A percentile compares a stretch with the other conserved stretches of the same genome.
Conservation (phyloP, 106 monocot genomes). For the Apostasia shenzhenica region DNA sequence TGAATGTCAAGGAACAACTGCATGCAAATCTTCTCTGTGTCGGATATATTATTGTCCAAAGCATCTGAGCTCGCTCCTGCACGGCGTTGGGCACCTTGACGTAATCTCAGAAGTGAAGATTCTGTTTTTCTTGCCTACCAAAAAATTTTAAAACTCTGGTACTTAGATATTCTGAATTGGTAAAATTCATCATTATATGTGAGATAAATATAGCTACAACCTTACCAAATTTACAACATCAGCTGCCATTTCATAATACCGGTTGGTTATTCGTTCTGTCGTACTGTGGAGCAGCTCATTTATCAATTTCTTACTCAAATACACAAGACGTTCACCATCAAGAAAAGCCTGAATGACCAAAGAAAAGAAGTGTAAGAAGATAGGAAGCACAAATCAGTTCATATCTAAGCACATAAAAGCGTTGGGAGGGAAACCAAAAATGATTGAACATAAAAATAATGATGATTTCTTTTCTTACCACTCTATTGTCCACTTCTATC, state of each 20-base stretch:
- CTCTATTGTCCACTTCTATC: no score
- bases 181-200: neutral
- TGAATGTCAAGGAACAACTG: conserved; percentile 97
- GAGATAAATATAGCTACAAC: conserved; percentile 2
- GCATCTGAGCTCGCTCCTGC: conserved; percentile 72
- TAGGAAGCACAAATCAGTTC: neutral
- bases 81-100: conserved; percentile 87
- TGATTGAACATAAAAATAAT: no score
- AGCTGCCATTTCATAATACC: conserved; percentile 71
- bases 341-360: conserved; percentile 47
- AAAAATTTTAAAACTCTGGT: neutral
- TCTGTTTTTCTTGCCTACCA: conserved; percentile 81
- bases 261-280: conserved; percentile 57
- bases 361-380: neutral
- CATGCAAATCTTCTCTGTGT: conserved; percentile 96
- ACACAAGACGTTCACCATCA: conserved; percentile 47
- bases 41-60: conserved; percentile 67
- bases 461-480: no score
- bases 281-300: conserved; percentile 34
- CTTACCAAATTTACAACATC: conserved; percentile 86
- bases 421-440: no score
- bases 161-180: neutral
- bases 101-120: conserved; percentile 75
- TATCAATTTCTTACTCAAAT: conserved; percentile 46
- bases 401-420: neutral